These are phyloP conservation scores for Erucastrum elatum DNA, from an alignment of 345 rosid species.

Conservation along the genomic window DNA sequence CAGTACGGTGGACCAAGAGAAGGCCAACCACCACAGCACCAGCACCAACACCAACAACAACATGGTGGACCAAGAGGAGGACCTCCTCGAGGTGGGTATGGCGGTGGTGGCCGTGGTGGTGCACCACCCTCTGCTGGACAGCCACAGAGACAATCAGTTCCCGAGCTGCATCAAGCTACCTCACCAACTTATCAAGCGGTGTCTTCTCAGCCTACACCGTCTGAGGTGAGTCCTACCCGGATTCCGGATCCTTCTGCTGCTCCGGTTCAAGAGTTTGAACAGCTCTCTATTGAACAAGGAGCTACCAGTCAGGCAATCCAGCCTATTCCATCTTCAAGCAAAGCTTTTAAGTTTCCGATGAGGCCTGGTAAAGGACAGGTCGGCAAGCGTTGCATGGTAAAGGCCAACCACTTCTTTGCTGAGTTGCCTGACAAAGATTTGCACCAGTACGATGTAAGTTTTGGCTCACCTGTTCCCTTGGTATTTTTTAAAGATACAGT, in stretches of 20 bases:
- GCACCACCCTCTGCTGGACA: constrained; percentile 54
- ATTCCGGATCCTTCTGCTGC: constrained; percentile 46
- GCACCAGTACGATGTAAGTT: constrained; percentile 90
- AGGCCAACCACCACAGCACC: constrained; percentile 39
- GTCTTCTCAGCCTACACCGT: constrained; percentile 52
- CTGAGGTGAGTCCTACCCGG: constrained; percentile 59
- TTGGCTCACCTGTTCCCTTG: not conserved
- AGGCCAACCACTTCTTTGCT: constrained; percentile 97
- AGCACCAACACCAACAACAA: constrained; percentile 48
- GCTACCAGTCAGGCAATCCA: constrained; percentile 60
- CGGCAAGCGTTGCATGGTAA: constrained; percentile 72
- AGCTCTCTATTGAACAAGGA: constrained; percentile 56
- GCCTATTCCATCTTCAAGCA: constrained; percentile 68
- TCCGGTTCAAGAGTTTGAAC: constrained; percentile 49
- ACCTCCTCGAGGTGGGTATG: constrained; percentile 59
- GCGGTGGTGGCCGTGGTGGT: constrained; percentile 60
- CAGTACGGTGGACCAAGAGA: constrained; percentile 7
- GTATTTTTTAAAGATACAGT: not conserved
- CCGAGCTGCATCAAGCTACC: constrained; percentile 99
- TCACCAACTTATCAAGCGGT: constrained; percentile 57
- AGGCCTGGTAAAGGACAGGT: constrained; percentile 74
- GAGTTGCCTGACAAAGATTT: constrained; percentile 88
- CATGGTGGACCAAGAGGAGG: constrained; percentile 69
- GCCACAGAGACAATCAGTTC: constrained; percentile 60
- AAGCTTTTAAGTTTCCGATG: constrained; percentile 74